A percentile compares a stretch with the other conserved stretches of the same genome.
Evolutionary conservation across 2,329 filamentous ascomycete genomes (phyloP).

Genomic region (Sporothrix mexicana): DNA sequence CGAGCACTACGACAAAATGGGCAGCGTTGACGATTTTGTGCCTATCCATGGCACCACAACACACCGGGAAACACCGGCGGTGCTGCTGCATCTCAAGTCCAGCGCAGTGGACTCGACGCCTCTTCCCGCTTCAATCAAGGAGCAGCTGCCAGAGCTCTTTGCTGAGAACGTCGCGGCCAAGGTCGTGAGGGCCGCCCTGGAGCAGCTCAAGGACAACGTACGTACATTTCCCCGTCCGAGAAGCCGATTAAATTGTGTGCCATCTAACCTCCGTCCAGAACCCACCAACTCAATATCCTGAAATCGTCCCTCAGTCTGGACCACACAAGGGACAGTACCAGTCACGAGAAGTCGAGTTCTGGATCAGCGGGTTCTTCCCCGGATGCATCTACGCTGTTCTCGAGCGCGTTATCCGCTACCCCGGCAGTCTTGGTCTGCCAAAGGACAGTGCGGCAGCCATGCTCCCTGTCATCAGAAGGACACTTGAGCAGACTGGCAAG

Average conservation of each 20-base stretch:
- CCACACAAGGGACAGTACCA: slow-evolving; percentile 13
- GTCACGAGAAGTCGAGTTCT: slow-evolving; percentile 24
- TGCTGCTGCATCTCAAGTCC: background rate
- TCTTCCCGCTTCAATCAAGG: background rate
- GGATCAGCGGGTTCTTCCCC: slow-evolving; percentile 4
- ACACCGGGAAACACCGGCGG: background rate
- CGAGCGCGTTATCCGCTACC: background rate
- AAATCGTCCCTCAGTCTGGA: slow-evolving; percentile 15
- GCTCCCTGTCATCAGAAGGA: background rate
- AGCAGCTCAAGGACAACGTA: slow-evolving; percentile 18
- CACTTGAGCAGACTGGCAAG: background rate
- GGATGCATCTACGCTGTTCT: slow-evolving; percentile 5
- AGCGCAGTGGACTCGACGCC: background rate
- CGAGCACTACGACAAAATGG: slow-evolving; percentile 1
- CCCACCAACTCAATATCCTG: slow-evolving; percentile 19
- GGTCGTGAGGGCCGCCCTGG: background rate
- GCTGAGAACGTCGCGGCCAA: slow-evolving; percentile 14
- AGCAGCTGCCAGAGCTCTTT: slow-evolving; percentile 4
- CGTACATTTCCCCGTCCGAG: background rate
- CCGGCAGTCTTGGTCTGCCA: background rate
- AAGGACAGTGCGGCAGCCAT: background rate
- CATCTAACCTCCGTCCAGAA: background rate
- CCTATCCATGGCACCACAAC: slow-evolving; percentile 6
- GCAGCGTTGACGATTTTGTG: background rate
- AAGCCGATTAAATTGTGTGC: background rate